phyloP scores from a whole-genome alignment of 129 eudicot genomes.

The Lactuca saligna region DNA sequence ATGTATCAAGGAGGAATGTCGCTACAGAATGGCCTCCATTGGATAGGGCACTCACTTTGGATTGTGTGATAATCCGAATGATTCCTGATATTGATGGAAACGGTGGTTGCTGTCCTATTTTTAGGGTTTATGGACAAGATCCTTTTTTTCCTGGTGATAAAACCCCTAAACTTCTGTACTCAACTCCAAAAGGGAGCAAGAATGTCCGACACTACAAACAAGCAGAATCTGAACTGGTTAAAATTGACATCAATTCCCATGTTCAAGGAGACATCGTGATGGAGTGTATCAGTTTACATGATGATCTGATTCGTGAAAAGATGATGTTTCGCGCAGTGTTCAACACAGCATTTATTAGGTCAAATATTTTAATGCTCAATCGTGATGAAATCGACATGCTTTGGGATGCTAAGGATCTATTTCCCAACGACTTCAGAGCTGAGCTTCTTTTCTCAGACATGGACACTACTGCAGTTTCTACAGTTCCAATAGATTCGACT shows the following conservation, averaged over 20 bases:
- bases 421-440: slow-evolving; percentile 77
- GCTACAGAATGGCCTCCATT: slow-evolving; percentile 75
- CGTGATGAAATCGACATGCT: slow-evolving; percentile 84
- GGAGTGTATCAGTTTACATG: slow-evolving; percentile 69
- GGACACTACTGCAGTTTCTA: slow-evolving; percentile 46
- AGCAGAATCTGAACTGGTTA: slow-evolving; percentile 79
- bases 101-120: slow-evolving; percentile 83
- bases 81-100: slow-evolving; percentile 65
- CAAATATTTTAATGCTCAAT: slow-evolving; percentile 83
- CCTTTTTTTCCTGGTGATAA: slow-evolving; percentile 56
- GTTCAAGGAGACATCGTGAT: slow-evolving; percentile 91
- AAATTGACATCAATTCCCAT: slow-evolving; percentile 82
- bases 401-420: slow-evolving; percentile 82
- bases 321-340: slow-evolving; percentile 89
- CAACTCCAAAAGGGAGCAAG: slow-evolving; percentile 67
- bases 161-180: slow-evolving; percentile 60
- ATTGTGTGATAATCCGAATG: slow-evolving; percentile 70
- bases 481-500: slow-evolving; percentile 51
- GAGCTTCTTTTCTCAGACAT: slow-evolving; percentile 96
- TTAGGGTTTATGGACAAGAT: slow-evolving; percentile 78
- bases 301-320: slow-evolving; percentile 65
- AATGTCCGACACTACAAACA: slow-evolving; percentile 69
- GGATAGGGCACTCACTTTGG: slow-evolving; percentile 67
- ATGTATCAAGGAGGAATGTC: slow-evolving; percentile 72
- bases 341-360: slow-evolving; percentile 91